Evolutionary conservation across 192 early-diverging fungal species (phyloP).

Genomic region (Dispira parvispora): DNA sequence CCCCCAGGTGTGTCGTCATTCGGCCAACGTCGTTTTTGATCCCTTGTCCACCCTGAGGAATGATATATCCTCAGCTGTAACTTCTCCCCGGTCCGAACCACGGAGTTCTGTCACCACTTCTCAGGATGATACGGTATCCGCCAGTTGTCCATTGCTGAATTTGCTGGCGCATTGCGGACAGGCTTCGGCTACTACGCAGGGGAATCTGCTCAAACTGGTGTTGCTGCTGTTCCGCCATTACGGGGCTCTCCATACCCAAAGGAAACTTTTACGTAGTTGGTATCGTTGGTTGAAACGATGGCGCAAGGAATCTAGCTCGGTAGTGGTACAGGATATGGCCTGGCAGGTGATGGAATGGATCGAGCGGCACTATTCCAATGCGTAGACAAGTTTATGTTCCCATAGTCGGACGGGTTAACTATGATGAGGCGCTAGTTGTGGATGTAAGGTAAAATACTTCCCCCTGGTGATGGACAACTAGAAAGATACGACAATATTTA

Average conservation of each 20-base stretch:
- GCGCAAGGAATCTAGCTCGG: background rate
- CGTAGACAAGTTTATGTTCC: too few relatives aligned
- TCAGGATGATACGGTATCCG: background rate
- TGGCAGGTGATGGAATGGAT: conserved; percentile 1
- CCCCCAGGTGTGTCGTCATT: background rate
- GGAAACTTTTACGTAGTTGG: conserved; percentile 7
- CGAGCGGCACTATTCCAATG: background rate
- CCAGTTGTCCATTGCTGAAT: background rate
- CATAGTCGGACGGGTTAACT: too few relatives aligned
- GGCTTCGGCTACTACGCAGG: background rate
- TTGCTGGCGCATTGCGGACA: background rate
- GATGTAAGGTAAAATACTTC: too few relatives aligned
- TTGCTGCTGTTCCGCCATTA: background rate
- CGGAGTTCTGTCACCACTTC: background rate
- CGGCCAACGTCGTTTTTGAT: background rate
- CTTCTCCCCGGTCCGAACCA: background rate
- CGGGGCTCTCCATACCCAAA: background rate
- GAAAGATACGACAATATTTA: too few relatives aligned
- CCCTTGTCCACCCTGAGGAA: background rate
- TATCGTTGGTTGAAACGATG: background rate
- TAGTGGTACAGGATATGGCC: conserved; percentile 1
- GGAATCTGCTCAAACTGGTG: conserved; percentile 1
- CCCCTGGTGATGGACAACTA: too few relatives aligned
- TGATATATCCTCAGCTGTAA: background rate
- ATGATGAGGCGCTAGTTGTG: too few relatives aligned